Base-by-base conservation (phyloP, 2,329 filamentous ascomycete genomes). In the Dactylonectria macrodidyma region DNA sequence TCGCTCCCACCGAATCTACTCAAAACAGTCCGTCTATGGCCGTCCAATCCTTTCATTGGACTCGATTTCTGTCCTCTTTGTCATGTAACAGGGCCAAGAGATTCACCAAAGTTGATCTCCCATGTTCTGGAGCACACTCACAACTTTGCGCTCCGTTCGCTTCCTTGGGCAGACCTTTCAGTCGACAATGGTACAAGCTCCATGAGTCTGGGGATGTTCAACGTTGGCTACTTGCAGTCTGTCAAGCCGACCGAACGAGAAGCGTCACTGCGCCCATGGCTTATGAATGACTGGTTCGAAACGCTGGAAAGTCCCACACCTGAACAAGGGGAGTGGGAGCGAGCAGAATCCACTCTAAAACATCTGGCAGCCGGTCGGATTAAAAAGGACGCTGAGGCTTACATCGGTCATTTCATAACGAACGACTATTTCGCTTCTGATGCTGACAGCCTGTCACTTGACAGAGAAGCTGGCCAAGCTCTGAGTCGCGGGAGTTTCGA, bases 51-150 rank as follows among this genome's bases (percentile, higher is more conserved):
- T 1, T 54, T 26, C 1, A 41, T 61, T 38, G 59, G 48, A 26
- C 59, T 61, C 19, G 34, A 61, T n/a, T 30, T 16, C 41, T 61
- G 59, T 41, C 59, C 59, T 16, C 34, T 61, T 30, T 61, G 59
- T 16, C 8, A 24, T 34, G 26, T 22, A 33, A 61, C 34, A 8
- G 48, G 34, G 8, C 36, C 48, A 10, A 30, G 5, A 22, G 59
- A 61, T 34, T n/a, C 48, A 6, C 48, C 26, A 22, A 51, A 38
- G 7, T 41, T 61, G 3, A 61, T 61, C 24, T 33, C 41, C 34
- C 59, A 61, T 34, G 38, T 54, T 19, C 24, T 61, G 10, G 48
- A 46, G 6, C 59, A 61, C 36, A 54, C 59, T 4, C 48, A 61
- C 33, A 44, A 54, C 30, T 61, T 61, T 41, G 34, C 59, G 3